Percentiles rank a stretch among this genome's conserved stretches.
These are phyloP conservation scores for Trichoderma oligosporum DNA, from an alignment of 2,329 filamentous ascomycete species.

Conservation along the genomic window DNA sequence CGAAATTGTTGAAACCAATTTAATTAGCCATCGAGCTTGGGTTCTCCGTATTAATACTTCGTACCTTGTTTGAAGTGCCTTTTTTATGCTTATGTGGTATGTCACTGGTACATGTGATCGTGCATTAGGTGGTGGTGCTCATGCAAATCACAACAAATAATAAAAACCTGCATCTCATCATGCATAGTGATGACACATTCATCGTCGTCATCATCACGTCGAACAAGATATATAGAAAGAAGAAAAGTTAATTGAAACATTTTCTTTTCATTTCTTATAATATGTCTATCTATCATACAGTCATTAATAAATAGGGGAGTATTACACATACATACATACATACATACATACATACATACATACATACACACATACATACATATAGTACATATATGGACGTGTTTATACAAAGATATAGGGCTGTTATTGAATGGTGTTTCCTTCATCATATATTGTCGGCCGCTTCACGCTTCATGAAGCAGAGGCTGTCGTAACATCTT, in stretches of 20 bases:
- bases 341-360: neutral
- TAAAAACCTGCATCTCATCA: neutral
- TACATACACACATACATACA: neutral
- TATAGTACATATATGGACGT: neutral
- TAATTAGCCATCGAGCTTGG: neutral
- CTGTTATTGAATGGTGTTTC: too few relatives aligned
- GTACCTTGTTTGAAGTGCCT: neutral
- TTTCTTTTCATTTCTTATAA: neutral
- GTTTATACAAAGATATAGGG: neutral
- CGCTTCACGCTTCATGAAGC: neutral
- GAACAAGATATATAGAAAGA: neutral
- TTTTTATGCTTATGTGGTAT: conserved; percentile 4
- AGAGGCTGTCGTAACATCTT: conserved; percentile 45
- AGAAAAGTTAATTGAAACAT: too few relatives aligned
- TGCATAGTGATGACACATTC: conserved; percentile 11
- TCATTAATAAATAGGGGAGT: neutral
- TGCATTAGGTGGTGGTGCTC: neutral
- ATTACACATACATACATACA: too few relatives aligned
- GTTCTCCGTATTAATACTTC: neutral
- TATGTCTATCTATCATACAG: conserved; percentile 8
- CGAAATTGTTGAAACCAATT: neutral
- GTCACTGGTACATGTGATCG: neutral
- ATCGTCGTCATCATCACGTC: neutral
- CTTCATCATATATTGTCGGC: too few relatives aligned
- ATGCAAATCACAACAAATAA: neutral